Conservation (phyloP, 352 stramenopile species). For the Globisporangium splendens region DNA sequence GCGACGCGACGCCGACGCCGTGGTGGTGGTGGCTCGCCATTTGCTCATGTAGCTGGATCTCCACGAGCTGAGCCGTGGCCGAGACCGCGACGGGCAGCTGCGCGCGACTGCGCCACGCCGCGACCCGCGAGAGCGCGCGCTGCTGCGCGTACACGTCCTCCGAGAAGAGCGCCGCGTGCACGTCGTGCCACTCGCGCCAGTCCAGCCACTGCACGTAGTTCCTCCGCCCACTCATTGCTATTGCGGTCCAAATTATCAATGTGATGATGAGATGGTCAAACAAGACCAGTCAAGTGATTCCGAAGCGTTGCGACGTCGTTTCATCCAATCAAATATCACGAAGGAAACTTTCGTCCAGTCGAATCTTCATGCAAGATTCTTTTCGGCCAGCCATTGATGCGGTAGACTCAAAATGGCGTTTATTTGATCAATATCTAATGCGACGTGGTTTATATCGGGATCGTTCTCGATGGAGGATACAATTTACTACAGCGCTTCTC, state of each 20-base stretch:
- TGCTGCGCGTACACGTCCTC: constrained; percentile 43
- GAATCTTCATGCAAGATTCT: background rate
- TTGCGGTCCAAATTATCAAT: background rate
- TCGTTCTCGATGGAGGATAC: constrained; percentile 4
- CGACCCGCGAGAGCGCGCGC: constrained; percentile 52
- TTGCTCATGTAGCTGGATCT: constrained; percentile 69
- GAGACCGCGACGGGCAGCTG: constrained; percentile 80
- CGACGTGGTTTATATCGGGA: constrained; percentile 9
- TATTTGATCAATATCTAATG: too few species aligned
- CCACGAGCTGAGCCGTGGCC: constrained; percentile 68
- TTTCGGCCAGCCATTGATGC: constrained; percentile 10
- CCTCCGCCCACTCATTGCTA: constrained; percentile 44
- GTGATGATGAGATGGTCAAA: background rate
- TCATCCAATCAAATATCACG: background rate
- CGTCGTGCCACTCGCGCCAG: constrained; percentile 74
- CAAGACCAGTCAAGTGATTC: background rate
- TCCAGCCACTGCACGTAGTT: constrained; percentile 55
- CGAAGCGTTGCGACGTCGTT: background rate
- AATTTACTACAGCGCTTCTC: background rate
- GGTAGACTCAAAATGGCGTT: too few species aligned
- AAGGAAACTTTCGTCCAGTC: background rate
- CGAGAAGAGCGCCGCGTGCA: constrained; percentile 59
- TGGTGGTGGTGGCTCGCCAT: constrained; percentile 68
- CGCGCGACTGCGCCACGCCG: constrained; percentile 61
- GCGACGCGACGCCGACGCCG: constrained; percentile 58